phyloP scores from a whole-genome alignment of 352 stramenopile species.

The Phytophthora syringae region DNA sequence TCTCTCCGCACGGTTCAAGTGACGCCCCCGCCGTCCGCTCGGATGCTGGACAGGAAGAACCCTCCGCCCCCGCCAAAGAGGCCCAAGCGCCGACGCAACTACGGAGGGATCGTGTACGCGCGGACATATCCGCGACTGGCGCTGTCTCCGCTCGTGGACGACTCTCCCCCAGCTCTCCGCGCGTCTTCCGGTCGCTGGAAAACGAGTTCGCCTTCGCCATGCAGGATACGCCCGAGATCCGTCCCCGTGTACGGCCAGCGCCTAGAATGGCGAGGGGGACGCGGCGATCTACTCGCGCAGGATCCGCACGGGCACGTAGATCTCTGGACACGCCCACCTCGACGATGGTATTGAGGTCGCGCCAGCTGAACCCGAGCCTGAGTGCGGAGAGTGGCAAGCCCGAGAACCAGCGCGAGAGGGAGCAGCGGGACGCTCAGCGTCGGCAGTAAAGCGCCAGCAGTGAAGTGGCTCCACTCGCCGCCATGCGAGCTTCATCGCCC shows the following conservation, averaged over 20 bases:
- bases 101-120: constrained; percentile 35
- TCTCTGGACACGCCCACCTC: constrained; percentile 59
- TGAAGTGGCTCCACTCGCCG: no score
- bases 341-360: constrained; percentile 68
- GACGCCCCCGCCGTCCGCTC: constrained; percentile 65
- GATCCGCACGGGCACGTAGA: constrained; percentile 35
- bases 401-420: constrained; percentile 47
- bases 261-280: constrained; percentile 56
- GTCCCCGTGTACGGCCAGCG: constrained; percentile 48
- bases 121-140: constrained; percentile 41
- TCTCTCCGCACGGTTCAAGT: constrained; percentile 53
- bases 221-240: constrained; percentile 59
- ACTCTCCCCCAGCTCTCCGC: constrained; percentile 41
- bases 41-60: constrained; percentile 74
- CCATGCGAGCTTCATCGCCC: no score
- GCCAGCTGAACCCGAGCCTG: constrained; percentile 56
- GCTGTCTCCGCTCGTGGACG: constrained; percentile 43
- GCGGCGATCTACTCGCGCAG: constrained; percentile 43
- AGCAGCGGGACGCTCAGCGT: constrained; percentile 48
- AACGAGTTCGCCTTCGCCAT: constrained; percentile 69
- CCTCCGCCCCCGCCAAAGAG: constrained; percentile 61
- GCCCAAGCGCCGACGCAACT: constrained; percentile 35
- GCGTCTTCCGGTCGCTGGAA: constrained; percentile 70
- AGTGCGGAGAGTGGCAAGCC: constrained; percentile 35
- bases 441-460: constrained; percentile 43